A percentile compares a stretch with the other conserved stretches of the same genome.
Conservation (phyloP, 148 eudicot species). For the Heliosperma pusillum region DNA sequence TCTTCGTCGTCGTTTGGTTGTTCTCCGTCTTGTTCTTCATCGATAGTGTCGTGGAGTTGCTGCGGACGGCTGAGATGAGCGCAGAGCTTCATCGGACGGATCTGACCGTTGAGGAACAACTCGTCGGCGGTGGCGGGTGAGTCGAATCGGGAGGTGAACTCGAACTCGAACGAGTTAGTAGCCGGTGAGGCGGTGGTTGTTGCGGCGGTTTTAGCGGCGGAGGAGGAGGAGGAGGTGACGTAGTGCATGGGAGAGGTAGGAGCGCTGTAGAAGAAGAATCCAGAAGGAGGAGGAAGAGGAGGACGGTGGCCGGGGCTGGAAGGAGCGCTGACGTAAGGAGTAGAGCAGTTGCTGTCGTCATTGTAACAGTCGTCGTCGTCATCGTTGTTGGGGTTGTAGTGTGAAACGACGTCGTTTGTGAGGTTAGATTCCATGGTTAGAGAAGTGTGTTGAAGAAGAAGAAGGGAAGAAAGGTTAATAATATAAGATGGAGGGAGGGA, state of each 20-base stretch:
- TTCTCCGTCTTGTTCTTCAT: constrained; percentile 7
- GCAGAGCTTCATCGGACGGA: constrained; percentile 70
- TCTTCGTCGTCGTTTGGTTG: constrained; percentile 1
- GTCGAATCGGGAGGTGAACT: constrained; percentile 41
- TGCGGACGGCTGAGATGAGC: constrained; percentile 72
- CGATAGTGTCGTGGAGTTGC: constrained; percentile 36
- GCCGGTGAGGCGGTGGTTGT: constrained; percentile 24
- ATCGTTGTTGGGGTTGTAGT: constrained; percentile 16
- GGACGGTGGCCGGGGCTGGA: constrained; percentile 64
- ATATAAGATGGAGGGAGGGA: neutral
- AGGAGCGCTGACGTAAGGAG: constrained; percentile 85
- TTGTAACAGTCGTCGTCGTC: constrained; percentile 36
- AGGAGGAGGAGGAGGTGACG: constrained; percentile 34
- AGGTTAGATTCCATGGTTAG: constrained; percentile 24
- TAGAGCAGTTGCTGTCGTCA: constrained; percentile 67
- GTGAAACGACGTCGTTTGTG: neutral
- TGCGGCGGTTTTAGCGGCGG: constrained; percentile 10
- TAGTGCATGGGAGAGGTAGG: constrained; percentile 87
- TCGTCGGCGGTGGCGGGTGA: constrained; percentile 41
- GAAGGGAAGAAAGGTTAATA: too few species aligned
- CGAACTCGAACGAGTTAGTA: constrained; percentile 35
- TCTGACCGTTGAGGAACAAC: constrained; percentile 48
- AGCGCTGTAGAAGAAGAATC: constrained; percentile 38
- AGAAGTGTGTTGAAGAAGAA: neutral
- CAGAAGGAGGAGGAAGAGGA: constrained; percentile 38